Evolutionary conservation across 352 stramenopile species (phyloP), one percentile per base, ranked within the genome.

Genomic region (Phytopythium mirpurense): DNA sequence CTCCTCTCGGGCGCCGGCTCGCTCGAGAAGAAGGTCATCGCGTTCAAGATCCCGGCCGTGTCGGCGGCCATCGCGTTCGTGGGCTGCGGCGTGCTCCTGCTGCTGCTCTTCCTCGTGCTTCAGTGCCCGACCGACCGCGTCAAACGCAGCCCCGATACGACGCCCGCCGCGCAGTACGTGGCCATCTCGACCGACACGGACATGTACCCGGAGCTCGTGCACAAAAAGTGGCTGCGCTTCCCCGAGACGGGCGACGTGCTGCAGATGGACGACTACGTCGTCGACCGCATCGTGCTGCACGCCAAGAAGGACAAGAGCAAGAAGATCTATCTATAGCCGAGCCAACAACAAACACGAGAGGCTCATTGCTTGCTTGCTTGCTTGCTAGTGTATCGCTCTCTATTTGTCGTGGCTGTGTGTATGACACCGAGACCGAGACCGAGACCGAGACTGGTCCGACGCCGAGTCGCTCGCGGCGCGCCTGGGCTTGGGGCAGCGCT

Each of bases 11-110:
- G 65, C n/a, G 56, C 55, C 5, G 55, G 59, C 23, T 60, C 65
- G 16, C 29, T 55, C 44, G 62, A 62, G 40, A 60, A 46, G 32
- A 68, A 65, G 34, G 36, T 67, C 35, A 66, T 72, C 52, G 50
- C 54, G 44, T 68, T 66, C 54, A 61, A 52, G 19, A 66, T 72
- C 29, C 51, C 64, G 15, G 24, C 62, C 11, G 48, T 54, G 15
- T 68, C 63, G 40, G 34, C 58, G 41, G 48, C 32, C 31, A 57
- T 62, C 48, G 49, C 56, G 26, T 67, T 53, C 14, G 62, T 50
- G 7, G 58, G 49, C 8, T 56, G 41, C 26, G 40, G 19, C 16
- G 27, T 52, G 6, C 45, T 52, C 19, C 45, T 52, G 16, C 12
- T 49, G 31, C 41, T 49, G 32, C 16, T 26, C 29, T 34, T 44